Percentiles rank a stretch among this genome's conserved stretches.
These are phyloP conservation scores for Tylopilus subfusipes DNA, from an alignment of 768 basidiomycete species.

Conservation along the genomic window DNA sequence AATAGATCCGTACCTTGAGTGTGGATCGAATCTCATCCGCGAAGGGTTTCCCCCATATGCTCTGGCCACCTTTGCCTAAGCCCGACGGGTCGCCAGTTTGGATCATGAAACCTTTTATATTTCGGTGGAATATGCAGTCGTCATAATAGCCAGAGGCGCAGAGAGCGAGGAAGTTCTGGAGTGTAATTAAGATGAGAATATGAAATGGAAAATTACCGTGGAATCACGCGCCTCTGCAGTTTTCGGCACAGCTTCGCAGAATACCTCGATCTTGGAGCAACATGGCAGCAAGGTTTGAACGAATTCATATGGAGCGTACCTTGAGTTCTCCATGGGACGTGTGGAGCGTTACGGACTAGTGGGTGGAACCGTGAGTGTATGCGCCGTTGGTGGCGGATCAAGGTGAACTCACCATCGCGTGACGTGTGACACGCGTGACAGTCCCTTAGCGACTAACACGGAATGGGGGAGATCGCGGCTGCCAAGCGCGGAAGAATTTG, in stretches of 20 bases:
- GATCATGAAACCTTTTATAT: conserved; percentile 94
- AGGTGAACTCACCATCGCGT: conserved; percentile 28
- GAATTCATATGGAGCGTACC: conserved; percentile 41
- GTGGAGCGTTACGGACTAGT: conserved; percentile 89
- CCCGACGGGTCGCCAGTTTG: conserved; percentile 91
- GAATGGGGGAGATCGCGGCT: not conserved
- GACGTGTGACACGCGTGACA: conserved; percentile 28
- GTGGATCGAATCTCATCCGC: conserved; percentile 91
- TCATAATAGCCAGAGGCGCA: conserved; percentile 89
- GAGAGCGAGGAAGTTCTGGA: conserved; percentile 90
- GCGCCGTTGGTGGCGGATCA: conserved; percentile 25
- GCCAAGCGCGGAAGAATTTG: not conserved
- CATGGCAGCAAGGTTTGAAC: not conserved
- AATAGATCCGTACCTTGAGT: conserved; percentile 63
- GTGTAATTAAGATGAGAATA: not conserved
- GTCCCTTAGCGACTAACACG: not conserved
- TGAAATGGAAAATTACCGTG: not conserved
- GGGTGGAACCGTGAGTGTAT: conserved; percentile 5
- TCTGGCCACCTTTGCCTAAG: conserved; percentile 94
- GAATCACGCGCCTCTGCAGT: conserved; percentile 73
- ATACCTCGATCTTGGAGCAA: conserved; percentile 76
- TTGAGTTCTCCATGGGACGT: conserved; percentile 95
- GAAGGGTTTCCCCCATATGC: conserved; percentile 93
- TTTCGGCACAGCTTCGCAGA: conserved; percentile 96
- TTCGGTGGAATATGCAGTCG: conserved; percentile 84